Base-by-base conservation (phyloP, 805 yeast species). In the Spathaspora boniae region DNA sequence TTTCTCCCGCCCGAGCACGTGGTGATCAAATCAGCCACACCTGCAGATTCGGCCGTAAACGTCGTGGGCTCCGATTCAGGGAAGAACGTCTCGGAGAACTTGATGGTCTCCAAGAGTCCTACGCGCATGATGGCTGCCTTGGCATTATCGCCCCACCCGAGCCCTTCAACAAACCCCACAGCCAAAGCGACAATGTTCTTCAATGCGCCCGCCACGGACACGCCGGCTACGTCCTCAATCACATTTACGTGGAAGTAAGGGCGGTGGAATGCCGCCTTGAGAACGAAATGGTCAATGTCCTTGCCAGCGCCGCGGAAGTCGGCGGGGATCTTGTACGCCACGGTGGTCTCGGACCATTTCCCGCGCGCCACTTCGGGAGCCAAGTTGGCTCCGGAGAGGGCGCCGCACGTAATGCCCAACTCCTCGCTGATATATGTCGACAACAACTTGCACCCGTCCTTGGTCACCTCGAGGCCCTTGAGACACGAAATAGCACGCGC, bases 61-160 rank as follows among this genome's bases (percentile, higher is more conserved):
- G 73, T 68, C 27, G 58, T 41, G 24, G 58, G 44, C 31, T 53
- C 37, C 19, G 68, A 56, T 38, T 62, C 60, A 2, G 70, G 70
- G 45, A 68, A 60, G 66, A 86, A 91, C 49, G 72, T 74, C 54
- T 80, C 73, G 3, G 72, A 64, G 43, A 68, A 68, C 46, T 61
- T 64, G 46, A 68, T 65, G 37, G 54, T 66, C 47, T 68, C 73
- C 40, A 60, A 50, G 30, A 68, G 46, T 3, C 73, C 73, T 37
- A 67, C 57, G 53, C 73, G 60, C 73, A 68, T 68, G 45, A 68
- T 58, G 29, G 73, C 73, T 25, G 72, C 58, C 55, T 67, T 68
- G 42, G 73, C 72, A 40, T 68, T 68, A 54, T 68, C 73, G 48
- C 73, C 73, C 73, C 73, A 68, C 31, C 71, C 71, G 37, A 56